Evolutionary conservation across 1,139 yeast genomes (phyloP), one percentile per base, ranked within the genome.

Genomic region (Lodderomyces orthopsilosis): DNA sequence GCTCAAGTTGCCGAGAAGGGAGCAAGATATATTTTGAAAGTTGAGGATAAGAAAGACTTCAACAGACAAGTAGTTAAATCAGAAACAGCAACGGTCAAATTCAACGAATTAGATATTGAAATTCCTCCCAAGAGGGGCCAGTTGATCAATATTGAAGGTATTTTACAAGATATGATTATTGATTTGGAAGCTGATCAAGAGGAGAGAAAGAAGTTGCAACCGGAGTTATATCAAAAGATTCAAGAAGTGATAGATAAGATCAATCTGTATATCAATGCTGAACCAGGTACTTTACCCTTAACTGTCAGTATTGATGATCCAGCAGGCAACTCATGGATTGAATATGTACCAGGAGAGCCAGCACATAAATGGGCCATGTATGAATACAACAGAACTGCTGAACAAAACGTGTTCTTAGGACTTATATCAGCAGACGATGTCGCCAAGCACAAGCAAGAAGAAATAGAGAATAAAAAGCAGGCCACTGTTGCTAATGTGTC

Each of bases 251-350:
- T 90, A 46, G 62, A 57, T 24, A 84, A 79, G 55, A 82, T 90
- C 33, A 65, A 72, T 47, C 64, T 75, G 6, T 79, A 75, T 45
- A 69, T 88, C 22, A 74, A 75, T 21, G 93, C 89, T 46, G 82
- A 82, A 46, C 78, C 77, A 44, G 81, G 77, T 30, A 75, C 79
- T 12, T 67, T 90, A 47, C 98, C 98, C 2, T 61, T 93, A 50
- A 87, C 95, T 0, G 77, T 94, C 42, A 73, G 79, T 14, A 68
- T 90, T 15, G 97, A 91, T 62, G 99, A 93, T 65, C 98, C 98
- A 27, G 80, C 97, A 1, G 99, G 99, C 17, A 93, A 94, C 67
- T 91, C 98, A 1, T 94, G 97, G 96, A 83, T 94, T 45, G 96
- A 90, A 61, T 90, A 78, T 59, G 66, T 79, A 46, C 98, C 98